Evolutionary conservation across 1,139 yeast species (phyloP), one percentile per base, ranked within the genome.

Genomic region (Suhomyces chickasaworum): DNA sequence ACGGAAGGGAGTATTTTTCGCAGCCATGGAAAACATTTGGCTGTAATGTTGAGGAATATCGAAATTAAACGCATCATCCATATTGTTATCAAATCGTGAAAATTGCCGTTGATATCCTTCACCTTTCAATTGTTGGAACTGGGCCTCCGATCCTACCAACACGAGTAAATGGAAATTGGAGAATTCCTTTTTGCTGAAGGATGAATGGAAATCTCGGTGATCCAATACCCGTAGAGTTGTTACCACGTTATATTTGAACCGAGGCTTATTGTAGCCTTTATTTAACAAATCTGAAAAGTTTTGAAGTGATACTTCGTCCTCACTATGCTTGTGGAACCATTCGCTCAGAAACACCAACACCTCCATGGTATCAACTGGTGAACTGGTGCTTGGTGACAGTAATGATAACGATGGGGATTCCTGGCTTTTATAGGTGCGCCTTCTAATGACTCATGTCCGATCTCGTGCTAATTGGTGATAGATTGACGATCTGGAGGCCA

Each of bases 241-340:
- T 12, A 83, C 73, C 3, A 80, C 59, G 2, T 69, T 66, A 55
- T 63, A 83, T 51, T 69, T 72, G 56, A 52, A 65, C 46, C 77
- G 65, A 4, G 75, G 73, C 49, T 75, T 72, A 48, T 73, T 67
- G 54, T 81, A 82, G 0, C 81, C 81, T 43, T 68, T 68, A 57
- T 82, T 83, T 49, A 73, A 54, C 12, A 69, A 40, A 30, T 57
- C 48, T 23, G 54, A 46, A 20, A 69, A 48, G 8, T 51, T 54
- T 8, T 48, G 54, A 37, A 57, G 58, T 3, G 38, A 33, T 7
- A 27, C 35, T 2, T 25, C 35, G 30, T 37, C 32, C 31, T 37
- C 32, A 13, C 32, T 12, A 16, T 37, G 31, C 7, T 37, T 12
- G 6, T n/a, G 16, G 30, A 41, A 41, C 44, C 44, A 41, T 29